Conservation (phyloP, 257 asterid genomes). For the Coffea canephora region DNA sequence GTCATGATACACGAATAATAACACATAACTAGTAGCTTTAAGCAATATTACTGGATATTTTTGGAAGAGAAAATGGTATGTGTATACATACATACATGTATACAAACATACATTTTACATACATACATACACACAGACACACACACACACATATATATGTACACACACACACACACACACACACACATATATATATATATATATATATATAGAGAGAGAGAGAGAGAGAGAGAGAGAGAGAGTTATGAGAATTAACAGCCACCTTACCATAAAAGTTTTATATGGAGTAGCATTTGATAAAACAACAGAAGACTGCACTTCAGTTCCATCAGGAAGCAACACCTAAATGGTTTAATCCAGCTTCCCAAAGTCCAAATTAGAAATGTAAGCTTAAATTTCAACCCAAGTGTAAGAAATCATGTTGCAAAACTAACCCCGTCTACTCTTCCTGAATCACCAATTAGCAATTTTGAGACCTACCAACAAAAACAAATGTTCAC, state of each 20-base stretch:
- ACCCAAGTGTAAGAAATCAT: constrained; percentile 13
- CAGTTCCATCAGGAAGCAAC: constrained; percentile 74
- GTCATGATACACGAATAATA: constrained; percentile 24
- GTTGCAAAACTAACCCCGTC: constrained; percentile 56
- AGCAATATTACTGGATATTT: background rate
- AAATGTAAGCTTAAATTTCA: constrained; percentile 7
- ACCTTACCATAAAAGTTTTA: constrained; percentile 77
- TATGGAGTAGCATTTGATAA: constrained; percentile 98
- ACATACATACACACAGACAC: too few species aligned
- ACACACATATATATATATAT: too few species aligned
- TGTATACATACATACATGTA: too few species aligned
- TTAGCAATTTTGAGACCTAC: constrained; percentile 67
- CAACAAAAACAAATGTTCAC: constrained; percentile 9
- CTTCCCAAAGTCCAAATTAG: constrained; percentile 17
- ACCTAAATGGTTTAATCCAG: constrained; percentile 51
- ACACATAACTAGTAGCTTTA: background rate
- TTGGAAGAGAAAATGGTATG: background rate
- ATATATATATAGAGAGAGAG: too few species aligned
- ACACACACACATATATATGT: too few species aligned
- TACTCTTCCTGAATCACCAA: constrained; percentile 58
- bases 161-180: too few species aligned
- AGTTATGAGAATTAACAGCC: background rate
- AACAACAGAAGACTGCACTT: constrained; percentile 71
- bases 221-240: constrained; percentile 3
- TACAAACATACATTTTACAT: too few species aligned